phyloP scores from a whole-genome alignment of 768 basidiomycete genomes.

The Chalciporus piperatus region DNA sequence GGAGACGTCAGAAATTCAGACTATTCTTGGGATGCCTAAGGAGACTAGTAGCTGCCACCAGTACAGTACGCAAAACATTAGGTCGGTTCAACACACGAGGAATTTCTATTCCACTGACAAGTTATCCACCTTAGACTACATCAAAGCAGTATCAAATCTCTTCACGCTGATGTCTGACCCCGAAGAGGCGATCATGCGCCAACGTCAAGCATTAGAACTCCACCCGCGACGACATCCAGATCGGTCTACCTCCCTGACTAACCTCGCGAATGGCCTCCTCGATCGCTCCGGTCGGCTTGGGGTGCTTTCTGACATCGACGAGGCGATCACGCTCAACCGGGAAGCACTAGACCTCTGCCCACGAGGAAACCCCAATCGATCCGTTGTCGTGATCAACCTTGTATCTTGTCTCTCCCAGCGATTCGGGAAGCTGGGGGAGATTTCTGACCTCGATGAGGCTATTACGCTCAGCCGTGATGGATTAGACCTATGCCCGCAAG shows the following conservation, averaged over 20 bases:
- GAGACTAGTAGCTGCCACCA: too few relatives aligned
- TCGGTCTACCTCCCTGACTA: not conserved
- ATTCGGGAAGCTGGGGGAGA: not conserved
- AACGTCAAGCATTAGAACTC: not conserved
- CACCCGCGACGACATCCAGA: not conserved
- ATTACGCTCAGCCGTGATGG: too few relatives aligned
- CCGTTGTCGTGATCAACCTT: constrained; percentile 9
- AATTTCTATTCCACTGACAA: not conserved
- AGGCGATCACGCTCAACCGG: constrained; percentile 2
- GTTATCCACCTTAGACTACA: too few relatives aligned
- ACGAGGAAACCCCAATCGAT: constrained; percentile 7
- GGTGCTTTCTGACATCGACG: not conserved
- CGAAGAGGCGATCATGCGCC: not conserved
- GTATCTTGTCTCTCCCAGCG: constrained; percentile 2
- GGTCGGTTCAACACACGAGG: too few relatives aligned
- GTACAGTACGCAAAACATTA: too few relatives aligned
- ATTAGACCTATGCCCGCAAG: too few relatives aligned
- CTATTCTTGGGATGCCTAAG: too few relatives aligned
- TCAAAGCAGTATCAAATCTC: not conserved
- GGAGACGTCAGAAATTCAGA: not conserved
- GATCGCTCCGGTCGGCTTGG: not conserved
- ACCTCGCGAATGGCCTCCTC: not conserved
- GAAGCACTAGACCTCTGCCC: constrained; percentile 1
- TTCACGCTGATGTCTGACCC: not conserved
- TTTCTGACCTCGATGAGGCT: too few relatives aligned